phyloP scores from a whole-genome alignment of 768 basidiomycete genomes.

The Filobasidium wieringae region DNA sequence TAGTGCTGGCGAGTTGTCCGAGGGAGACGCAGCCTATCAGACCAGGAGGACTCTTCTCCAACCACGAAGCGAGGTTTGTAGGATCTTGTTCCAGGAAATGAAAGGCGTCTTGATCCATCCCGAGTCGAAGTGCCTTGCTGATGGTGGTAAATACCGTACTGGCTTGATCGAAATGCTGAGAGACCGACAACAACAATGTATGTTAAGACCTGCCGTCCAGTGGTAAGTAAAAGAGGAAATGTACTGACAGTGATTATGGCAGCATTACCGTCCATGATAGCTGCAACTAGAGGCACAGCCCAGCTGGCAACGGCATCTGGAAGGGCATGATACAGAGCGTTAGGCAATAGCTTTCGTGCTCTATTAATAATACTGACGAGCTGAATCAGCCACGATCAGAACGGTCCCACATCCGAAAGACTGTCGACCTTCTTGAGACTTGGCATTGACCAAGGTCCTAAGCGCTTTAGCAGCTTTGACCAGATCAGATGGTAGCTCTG shows the following conservation, averaged over 20 bases:
- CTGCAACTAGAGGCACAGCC: conserved; percentile 3
- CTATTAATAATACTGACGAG: conserved; percentile 2
- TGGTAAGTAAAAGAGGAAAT: background rate
- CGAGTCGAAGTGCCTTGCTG: background rate
- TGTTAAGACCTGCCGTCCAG: background rate
- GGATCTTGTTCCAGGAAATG: background rate
- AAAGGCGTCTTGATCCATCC: conserved; percentile 4
- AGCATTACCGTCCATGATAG: conserved; percentile 5
- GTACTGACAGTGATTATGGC: conserved; percentile 4
- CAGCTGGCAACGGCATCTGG: conserved; percentile 10
- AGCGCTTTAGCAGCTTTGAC: background rate
- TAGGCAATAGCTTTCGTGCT: background rate
- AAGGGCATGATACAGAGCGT: background rate
- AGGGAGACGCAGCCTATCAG: background rate
- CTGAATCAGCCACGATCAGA: conserved; percentile 2
- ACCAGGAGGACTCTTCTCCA: background rate
- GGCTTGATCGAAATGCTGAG: background rate
- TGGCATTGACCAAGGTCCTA: background rate
- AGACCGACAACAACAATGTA: background rate
- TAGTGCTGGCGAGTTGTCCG: background rate
- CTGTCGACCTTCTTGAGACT: background rate
- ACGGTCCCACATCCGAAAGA: background rate
- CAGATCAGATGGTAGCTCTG: conserved; percentile 2
- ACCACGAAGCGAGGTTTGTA: background rate
- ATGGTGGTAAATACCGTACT: background rate